Base-by-base conservation (phyloP, 306 rosid genomes). In the Malus asiatica region DNA sequence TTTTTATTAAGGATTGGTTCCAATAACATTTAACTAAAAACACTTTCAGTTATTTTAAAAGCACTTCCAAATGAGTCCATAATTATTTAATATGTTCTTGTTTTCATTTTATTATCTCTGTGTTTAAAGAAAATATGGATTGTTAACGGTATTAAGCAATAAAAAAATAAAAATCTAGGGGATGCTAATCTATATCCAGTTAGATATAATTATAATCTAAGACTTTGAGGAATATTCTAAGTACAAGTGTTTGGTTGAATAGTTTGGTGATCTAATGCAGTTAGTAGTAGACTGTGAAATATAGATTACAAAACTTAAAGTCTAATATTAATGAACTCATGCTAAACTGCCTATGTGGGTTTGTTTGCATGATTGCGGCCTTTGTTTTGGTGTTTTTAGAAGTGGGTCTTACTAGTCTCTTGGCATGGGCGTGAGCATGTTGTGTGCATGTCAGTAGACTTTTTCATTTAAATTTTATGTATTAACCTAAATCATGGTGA, bases 11-110 rank as follows among this genome's bases (percentile, higher is more conserved):
- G 0, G 2, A 35, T 35, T 7, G 0, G 0, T 35, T 35, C 8
- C 0, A 35, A 35, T 6, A 35, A 35, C 0, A 35, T 35, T 35
- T 35, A 2, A 1, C 9, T 35, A 35, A 35, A 35, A 35, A 0
- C 40, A 35, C 2, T 35, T 35, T n/a, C n/a, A n/a, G n/a, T n/a
- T n/a, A n/a, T n/a, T n/a, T n/a, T n/a, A n/a, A n/a, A 35, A 35
- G 0, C 40, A 35, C 2, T 35, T 35, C 0, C 40, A 35, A 35
- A 35, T 8, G 0, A 7, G 9, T 7, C 0, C 0, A 35, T 35
- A 35, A 63, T 4, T 11, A 63, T 8, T 29, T 63, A n/a, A 8
- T 27, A 61, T 13, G 66, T 1, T 29, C 10, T 12, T 12, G 66
- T 62, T 62, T 62, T 62, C 11, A 13, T 12, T 62, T 25, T 61